phyloP scores from a whole-genome alignment of 164 flowering plant genomes.

The Echeveria elegans region DNA sequence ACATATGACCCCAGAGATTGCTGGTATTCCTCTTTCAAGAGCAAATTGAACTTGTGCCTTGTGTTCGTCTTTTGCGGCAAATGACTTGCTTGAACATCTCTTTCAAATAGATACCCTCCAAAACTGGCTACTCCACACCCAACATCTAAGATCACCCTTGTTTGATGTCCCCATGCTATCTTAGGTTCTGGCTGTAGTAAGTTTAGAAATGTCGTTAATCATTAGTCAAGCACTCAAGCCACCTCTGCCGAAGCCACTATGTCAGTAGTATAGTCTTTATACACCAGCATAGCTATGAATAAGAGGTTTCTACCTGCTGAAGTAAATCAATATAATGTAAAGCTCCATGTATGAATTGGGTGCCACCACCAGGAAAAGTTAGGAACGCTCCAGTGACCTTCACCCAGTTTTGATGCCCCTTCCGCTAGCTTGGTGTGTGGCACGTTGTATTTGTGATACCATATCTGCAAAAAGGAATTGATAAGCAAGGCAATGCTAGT shows the following conservation, averaged over 20 bases:
- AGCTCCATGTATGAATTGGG: conserved; percentile 97
- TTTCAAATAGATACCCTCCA: conserved; percentile 79
- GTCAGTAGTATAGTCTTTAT: neutral
- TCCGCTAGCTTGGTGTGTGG: conserved; percentile 73
- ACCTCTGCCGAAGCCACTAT: no score
- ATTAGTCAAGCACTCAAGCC: no score
- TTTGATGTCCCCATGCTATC: conserved; percentile 74
- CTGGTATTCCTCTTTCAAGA: conserved; percentile 90
- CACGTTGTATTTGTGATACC: conserved; percentile 90
- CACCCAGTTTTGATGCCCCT: conserved; percentile 95
- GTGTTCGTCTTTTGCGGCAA: conserved; percentile 95
- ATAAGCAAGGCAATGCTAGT: no score
- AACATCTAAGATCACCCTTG: conserved; percentile 72
- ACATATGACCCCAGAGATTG: conserved; percentile 96
- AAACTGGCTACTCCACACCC: conserved; percentile 98
- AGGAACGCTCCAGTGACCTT: conserved; percentile 80
- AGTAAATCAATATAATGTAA: conserved; percentile 79
- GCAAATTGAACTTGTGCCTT: conserved; percentile 97
- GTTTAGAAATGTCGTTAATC: no score
- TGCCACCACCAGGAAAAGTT: conserved; percentile 94
- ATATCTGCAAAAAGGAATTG: conserved; percentile 43
- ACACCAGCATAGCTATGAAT: neutral
- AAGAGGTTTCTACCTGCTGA: conserved; percentile 35
- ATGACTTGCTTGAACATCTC: conserved; percentile 82
- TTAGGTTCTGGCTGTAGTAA: conserved; percentile 48